These are phyloP conservation scores for Phytophthora ohioensis DNA, from an alignment of 352 stramenopile genomes.

Conservation along the genomic window DNA sequence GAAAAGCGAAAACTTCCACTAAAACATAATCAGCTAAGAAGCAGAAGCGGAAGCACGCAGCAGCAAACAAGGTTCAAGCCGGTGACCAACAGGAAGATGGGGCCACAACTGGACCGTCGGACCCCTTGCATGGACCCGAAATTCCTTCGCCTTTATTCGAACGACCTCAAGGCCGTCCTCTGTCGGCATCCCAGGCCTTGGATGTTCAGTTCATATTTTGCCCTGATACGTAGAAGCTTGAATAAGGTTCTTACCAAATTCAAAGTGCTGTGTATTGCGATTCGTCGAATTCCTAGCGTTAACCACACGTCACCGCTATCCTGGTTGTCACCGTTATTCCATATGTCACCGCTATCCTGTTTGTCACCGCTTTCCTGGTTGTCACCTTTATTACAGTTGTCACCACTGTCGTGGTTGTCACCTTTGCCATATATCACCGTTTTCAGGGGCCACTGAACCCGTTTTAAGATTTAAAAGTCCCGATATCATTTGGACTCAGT, in stretches of 20 bases:
- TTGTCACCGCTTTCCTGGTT: neutral
- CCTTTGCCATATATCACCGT: neutral
- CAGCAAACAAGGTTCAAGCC: neutral
- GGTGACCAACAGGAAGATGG: neutral
- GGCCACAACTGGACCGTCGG: too few species aligned
- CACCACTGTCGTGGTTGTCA: neutral
- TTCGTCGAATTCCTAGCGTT: too few species aligned
- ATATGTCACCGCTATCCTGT: neutral
- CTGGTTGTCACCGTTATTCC: too few species aligned
- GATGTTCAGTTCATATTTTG: conserved; percentile 2
- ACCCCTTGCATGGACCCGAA: neutral
- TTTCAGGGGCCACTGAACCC: too few species aligned
- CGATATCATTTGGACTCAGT: too few species aligned
- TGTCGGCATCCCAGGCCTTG: neutral
- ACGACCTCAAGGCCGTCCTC: neutral
- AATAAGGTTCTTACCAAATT: neutral
- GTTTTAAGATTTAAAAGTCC: too few species aligned
- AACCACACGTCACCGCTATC: too few species aligned
- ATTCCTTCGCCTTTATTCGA: neutral
- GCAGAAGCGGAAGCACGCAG: neutral
- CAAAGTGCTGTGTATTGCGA: too few species aligned
- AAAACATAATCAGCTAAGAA: neutral
- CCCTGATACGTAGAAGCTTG: neutral
- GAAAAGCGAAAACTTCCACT: neutral
- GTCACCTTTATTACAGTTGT: too few species aligned